phyloP scores from a whole-genome alignment of 352 stramenopile species.

The Pythium graminicola region DNA sequence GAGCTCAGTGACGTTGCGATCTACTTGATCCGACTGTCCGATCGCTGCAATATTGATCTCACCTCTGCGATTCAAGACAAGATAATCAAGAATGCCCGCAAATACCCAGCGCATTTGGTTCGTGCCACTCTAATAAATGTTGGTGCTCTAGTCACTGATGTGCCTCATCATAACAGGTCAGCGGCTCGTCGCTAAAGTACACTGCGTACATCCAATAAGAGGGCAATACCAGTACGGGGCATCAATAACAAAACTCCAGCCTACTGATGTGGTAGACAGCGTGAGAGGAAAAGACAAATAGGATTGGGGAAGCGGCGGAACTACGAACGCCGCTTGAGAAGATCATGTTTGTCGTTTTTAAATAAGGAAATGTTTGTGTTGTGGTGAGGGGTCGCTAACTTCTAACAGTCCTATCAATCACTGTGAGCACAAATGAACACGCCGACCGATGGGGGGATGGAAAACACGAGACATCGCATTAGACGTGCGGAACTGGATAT shows the following conservation, averaged over 20 bases:
- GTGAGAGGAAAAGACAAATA: not conserved
- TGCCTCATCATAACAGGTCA: not conserved
- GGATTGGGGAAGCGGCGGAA: slow-evolving; percentile 3
- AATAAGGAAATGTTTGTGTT: slow-evolving; percentile 17
- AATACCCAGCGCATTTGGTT: slow-evolving; percentile 59
- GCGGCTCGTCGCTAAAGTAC: slow-evolving; percentile 11
- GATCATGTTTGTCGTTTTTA: slow-evolving; percentile 25
- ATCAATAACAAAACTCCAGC: not conserved
- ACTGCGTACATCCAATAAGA: slow-evolving; percentile 6
- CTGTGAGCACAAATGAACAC: slow-evolving; percentile 20
- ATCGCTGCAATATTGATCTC: slow-evolving; percentile 88
- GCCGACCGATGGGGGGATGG: slow-evolving; percentile 6
- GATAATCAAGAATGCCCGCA: slow-evolving; percentile 84
- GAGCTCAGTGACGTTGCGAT: slow-evolving; percentile 96
- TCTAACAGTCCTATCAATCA: slow-evolving; percentile 26
- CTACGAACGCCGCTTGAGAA: slow-evolving; percentile 4
- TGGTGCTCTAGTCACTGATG: too few relatives aligned
- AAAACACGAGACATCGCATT: slow-evolving; percentile 10
- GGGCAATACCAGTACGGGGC: not conserved
- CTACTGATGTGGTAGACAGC: too few relatives aligned
- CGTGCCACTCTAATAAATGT: too few relatives aligned
- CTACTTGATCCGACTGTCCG: slow-evolving; percentile 92
- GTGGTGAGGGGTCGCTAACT: slow-evolving; percentile 14
- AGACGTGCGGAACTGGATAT: slow-evolving; percentile 8
- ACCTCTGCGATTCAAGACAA: slow-evolving; percentile 85